These are phyloP conservation scores for Spathaspora sp. DNA, from an alignment of 1,139 yeast genomes.

Conservation along the genomic window DNA sequence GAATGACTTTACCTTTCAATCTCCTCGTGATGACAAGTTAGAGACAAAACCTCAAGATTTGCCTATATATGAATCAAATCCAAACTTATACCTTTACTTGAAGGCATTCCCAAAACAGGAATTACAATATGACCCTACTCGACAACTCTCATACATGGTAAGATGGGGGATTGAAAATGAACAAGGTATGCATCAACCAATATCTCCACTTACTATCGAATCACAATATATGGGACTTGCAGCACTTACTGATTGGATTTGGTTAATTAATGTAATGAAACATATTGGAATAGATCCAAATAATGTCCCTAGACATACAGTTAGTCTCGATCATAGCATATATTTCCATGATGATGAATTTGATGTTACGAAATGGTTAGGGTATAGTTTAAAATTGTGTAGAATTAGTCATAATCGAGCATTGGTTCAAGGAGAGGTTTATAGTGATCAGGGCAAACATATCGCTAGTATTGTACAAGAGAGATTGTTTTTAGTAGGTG, in stretches of 20 bases:
- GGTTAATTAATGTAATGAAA: not conserved
- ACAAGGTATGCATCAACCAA: conserved; percentile 9
- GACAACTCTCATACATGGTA: conserved; percentile 43
- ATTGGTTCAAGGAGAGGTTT: conserved; percentile 35
- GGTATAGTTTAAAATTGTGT: conserved; percentile 34
- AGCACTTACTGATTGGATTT: conserved; percentile 51
- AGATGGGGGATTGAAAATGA: conserved; percentile 32
- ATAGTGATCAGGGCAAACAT: conserved; percentile 32
- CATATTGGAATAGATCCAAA: conserved; percentile 3
- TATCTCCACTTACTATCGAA: conserved; percentile 9
- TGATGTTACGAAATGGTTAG: conserved; percentile 42
- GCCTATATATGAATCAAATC: conserved; percentile 3
- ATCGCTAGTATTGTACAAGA: conserved; percentile 46
- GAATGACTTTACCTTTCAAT: conserved; percentile 32
- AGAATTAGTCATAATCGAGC: conserved; percentile 41
- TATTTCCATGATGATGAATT: conserved; percentile 45
- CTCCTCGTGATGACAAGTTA: conserved; percentile 30
- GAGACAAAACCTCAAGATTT: conserved; percentile 2
- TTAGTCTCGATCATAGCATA: conserved; percentile 43
- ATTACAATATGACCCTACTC: not conserved
- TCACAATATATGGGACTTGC: conserved; percentile 61
- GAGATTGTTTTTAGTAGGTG: conserved; percentile 36
- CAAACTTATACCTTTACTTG: conserved; percentile 6
- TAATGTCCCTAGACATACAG: conserved; percentile 17
- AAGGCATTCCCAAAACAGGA: conserved; percentile 3